phyloP scores from a whole-genome alignment of 1,284 basidiomycete species.

The Hortiboletus rubellus region DNA sequence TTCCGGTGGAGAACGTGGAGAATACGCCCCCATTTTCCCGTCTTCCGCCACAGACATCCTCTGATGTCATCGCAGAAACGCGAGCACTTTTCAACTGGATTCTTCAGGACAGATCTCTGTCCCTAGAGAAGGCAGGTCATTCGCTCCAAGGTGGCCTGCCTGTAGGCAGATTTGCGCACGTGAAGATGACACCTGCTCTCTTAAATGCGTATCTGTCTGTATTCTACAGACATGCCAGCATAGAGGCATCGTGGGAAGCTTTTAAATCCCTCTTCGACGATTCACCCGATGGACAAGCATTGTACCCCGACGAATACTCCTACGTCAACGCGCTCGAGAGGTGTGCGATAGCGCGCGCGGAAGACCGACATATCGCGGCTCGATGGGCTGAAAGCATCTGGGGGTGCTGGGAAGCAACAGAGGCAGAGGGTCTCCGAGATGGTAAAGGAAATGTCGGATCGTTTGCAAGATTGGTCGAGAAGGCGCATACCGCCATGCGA shows the following conservation, averaged over 20 bases:
- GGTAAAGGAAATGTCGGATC: slow-evolving; percentile 24
- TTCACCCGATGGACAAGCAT: slow-evolving; percentile 20
- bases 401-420: slow-evolving; percentile 52
- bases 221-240: slow-evolving; percentile 61
- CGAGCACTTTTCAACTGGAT: slow-evolving; percentile 71
- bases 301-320: slow-evolving; percentile 52
- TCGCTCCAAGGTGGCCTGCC: slow-evolving; percentile 3
- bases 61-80: slow-evolving; percentile 76
- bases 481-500: slow-evolving; percentile 63
- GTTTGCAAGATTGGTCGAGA: slow-evolving; percentile 52
- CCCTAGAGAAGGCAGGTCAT: background rate
- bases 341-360: slow-evolving; percentile 49
- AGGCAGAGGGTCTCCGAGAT: slow-evolving; percentile 34
- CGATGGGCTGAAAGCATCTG: slow-evolving; percentile 59
- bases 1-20: background rate
- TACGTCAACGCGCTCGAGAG: slow-evolving; percentile 70
- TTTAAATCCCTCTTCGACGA: slow-evolving; percentile 49
- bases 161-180: slow-evolving; percentile 53
- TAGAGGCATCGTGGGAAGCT: slow-evolving; percentile 48
- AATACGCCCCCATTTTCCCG: slow-evolving; percentile 48
- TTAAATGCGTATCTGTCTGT: slow-evolving; percentile 85
- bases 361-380: slow-evolving; percentile 50
- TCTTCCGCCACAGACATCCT: slow-evolving; percentile 71
- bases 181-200: slow-evolving; percentile 61
- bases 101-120: slow-evolving; percentile 46